These are phyloP conservation scores for Saprolegnia diclina DNA, from an alignment of 352 stramenopile genomes.

Conservation along the genomic window DNA sequence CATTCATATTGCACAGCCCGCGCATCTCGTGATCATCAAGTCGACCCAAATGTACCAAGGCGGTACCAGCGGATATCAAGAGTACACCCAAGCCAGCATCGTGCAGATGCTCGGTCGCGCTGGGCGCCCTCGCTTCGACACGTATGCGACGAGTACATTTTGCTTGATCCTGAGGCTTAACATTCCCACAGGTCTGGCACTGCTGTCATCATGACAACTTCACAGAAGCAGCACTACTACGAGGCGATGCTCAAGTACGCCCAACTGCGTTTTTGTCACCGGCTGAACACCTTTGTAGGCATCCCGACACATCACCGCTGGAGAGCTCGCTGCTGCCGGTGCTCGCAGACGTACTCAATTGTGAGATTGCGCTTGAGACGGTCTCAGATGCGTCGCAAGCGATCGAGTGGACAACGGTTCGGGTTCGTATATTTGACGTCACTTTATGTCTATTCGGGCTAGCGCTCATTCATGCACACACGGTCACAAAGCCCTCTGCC, in stretches of 20 bases:
- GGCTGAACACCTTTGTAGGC: not conserved
- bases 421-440: not conserved
- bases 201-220: constrained; percentile 18
- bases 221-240: constrained; percentile 2
- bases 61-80: not conserved
- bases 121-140: constrained; percentile 16
- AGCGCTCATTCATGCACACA: not conserved
- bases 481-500: not conserved
- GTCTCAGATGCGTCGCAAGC: constrained; percentile 8
- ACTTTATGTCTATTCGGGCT: not conserved
- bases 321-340: not conserved
- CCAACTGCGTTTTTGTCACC: not conserved
- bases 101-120: constrained; percentile 19
- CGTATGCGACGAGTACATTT: not conserved
- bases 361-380: constrained; percentile 7
- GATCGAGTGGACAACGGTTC: constrained; percentile 17
- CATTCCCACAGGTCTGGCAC: not conserved
- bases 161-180: not conserved
- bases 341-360: not conserved
- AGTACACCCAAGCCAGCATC: constrained; percentile 5
- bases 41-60: constrained; percentile 19
- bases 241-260: not conserved
- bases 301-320: not conserved
- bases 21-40: constrained; percentile 23
- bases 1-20: not conserved